Base-by-base conservation (phyloP, 768 basidiomycete genomes). In the Phaeotremella skinneri region DNA sequence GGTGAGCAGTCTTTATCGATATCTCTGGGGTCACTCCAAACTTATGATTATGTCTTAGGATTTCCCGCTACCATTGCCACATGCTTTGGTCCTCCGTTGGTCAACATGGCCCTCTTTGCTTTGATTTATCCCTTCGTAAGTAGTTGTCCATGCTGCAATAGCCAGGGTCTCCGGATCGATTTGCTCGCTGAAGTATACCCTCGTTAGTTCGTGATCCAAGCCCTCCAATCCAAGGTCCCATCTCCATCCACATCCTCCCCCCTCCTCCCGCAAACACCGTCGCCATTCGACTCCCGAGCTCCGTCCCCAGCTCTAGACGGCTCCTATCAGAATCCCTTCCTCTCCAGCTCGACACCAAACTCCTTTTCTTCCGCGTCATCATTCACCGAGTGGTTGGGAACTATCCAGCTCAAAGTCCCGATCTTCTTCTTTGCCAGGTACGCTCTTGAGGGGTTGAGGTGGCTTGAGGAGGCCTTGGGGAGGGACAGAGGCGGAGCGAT, bases 61-160 rank as follows among this genome's bases (percentile, higher is more conserved):
- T 55, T 74, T 20, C 57, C 62, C 1, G 59, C 68, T 4, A 78
- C 73, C 4, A 23, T 76, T 26, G 31, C 72, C 7, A 68, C 71
- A 25, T 64, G 70, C 0, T 71, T 76, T 55, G 67, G 69, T 2
- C 67, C 72, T 11, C 69, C 72, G 16, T 27, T 78, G 11, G 58
- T 74, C 39, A 70, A 66, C 21, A 74, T 75, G 62, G 68, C 70
- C 7, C 52, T 78, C 23, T 78, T 76, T 53, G 75, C 75, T 16
- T 32, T 74, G 9, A 52, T 76, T 47, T 76, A 75, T 37, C 76
- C 76, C 6, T 65, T 76, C 43, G 70, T 75, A 39, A 37, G 70
- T 62, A 7, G 14, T 26, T n/a, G n/a, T n/a, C n/a, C n/a, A n/a
- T n/a, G n/a, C n/a, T n/a, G n/a, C n/a, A n/a, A n/a, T n/a, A n/a